Conservation (phyloP, 441 rosid species). For the Populus tomentosa region DNA sequence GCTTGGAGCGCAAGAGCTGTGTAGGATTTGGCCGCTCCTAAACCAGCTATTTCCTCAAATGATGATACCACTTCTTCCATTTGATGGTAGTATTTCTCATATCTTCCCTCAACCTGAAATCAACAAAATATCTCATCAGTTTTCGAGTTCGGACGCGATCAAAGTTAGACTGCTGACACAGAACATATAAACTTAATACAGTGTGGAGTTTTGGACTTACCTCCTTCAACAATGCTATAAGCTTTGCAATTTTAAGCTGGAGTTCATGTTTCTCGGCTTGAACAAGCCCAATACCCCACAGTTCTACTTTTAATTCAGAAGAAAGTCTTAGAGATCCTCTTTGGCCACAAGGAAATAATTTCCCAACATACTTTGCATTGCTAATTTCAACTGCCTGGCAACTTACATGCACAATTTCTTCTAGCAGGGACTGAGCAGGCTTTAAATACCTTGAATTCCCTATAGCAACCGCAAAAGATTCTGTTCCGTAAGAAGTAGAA, state of each 20-base stretch:
- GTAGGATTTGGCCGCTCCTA: constrained; percentile 62
- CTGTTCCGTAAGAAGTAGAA: constrained; percentile 28
- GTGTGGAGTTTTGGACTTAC: constrained; percentile 21
- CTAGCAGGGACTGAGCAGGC: constrained; percentile 56
- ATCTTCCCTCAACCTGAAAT: constrained; percentile 59
- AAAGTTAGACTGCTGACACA: background rate
- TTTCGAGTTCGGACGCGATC: too few species aligned
- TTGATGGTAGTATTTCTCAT: constrained; percentile 63
- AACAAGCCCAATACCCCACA: constrained; percentile 32
- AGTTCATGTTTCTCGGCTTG: constrained; percentile 50
- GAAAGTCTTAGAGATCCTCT: constrained; percentile 44
- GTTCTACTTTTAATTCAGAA: constrained; percentile 62
- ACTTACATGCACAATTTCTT: constrained; percentile 56
- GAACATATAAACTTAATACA: background rate
- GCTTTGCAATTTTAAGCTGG: constrained; percentile 55
- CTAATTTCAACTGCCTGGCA: constrained; percentile 39
- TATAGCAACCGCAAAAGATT: constrained; percentile 27
- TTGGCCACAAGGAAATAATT: constrained; percentile 32
- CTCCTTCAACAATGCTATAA: constrained; percentile 65
- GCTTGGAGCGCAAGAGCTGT: constrained; percentile 83
- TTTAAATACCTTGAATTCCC: constrained; percentile 54
- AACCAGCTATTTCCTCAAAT: constrained; percentile 67
- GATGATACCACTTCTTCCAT: constrained; percentile 56
- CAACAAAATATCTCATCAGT: background rate
- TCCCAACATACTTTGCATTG: constrained; percentile 38